These are phyloP conservation scores for Linaria vulgaris DNA, from an alignment of 257 asterid genomes.

Conservation along the genomic window DNA sequence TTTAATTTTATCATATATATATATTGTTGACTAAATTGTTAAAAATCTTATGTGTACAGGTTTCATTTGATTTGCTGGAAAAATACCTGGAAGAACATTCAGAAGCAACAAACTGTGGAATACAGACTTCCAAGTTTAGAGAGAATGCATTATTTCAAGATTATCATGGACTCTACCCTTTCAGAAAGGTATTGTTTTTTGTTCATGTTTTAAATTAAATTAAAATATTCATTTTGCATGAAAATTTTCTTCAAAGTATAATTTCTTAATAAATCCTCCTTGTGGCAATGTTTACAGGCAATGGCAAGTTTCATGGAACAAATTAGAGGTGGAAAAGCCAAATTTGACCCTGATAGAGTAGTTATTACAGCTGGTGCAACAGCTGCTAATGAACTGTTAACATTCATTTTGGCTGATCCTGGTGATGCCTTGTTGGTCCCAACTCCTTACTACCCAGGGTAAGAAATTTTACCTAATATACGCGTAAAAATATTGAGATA, in stretches of 20 bases:
- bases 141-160: constrained; percentile 93
- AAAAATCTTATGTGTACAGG: constrained; percentile 36
- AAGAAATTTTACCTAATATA: constrained; percentile 7
- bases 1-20: too few relatives aligned
- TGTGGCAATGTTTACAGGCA: constrained; percentile 52
- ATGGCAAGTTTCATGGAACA: constrained; percentile 91
- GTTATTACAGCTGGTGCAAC: constrained; percentile 97
- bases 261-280: not conserved
- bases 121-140: constrained; percentile 48
- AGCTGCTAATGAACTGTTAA: constrained; percentile 79
- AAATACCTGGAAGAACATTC: constrained; percentile 56
- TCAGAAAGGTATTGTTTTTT: constrained; percentile 56
- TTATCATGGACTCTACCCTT: constrained; percentile 81
- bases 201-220: not conserved
- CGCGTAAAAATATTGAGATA: too few relatives aligned
- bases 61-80: constrained; percentile 84
- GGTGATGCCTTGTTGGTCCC: constrained; percentile 90
- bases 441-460: constrained; percentile 98
- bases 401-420: constrained; percentile 78
- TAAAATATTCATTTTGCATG: not conserved
- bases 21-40: not conserved
- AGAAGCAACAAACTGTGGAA: constrained; percentile 28
- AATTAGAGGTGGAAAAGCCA: constrained; percentile 77
- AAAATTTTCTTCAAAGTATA: constrained; percentile 3
- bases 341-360: constrained; percentile 67